Conservation (phyloP, 148 eudicot genomes). For the Fagopyrum esculentum region DNA sequence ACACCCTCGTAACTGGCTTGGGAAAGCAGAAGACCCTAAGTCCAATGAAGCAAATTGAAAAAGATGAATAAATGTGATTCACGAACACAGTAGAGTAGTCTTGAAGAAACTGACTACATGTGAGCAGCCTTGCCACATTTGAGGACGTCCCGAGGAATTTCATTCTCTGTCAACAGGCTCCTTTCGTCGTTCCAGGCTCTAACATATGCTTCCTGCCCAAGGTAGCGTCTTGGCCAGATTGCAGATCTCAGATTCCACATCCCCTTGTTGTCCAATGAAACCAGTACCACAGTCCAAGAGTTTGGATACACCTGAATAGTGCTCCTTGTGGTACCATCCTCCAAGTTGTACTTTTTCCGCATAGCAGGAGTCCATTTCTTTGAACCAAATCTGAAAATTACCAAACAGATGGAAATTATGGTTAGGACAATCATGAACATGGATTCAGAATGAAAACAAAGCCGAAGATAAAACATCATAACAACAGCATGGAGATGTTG, state of each 20-base stretch:
- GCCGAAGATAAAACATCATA: background rate
- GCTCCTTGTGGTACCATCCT: slow-evolving; percentile 27
- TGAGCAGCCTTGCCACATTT: slow-evolving; percentile 60
- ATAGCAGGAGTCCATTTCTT: slow-evolving; percentile 41
- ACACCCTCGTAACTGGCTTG: slow-evolving; percentile 10
- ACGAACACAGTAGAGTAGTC: background rate
- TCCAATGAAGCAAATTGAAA: background rate
- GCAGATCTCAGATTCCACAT: slow-evolving; percentile 80
- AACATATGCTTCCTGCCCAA: slow-evolving; percentile 65
- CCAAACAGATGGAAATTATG: background rate
- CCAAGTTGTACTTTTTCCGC: slow-evolving; percentile 25
- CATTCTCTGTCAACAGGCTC: slow-evolving; percentile 45
- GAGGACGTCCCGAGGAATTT: slow-evolving; percentile 55
- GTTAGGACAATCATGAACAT: too few relatives aligned
- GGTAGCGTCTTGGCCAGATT: slow-evolving; percentile 53
- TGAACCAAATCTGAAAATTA: slow-evolving; percentile 32
- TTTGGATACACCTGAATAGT: slow-evolving; percentile 44
- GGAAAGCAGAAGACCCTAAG: background rate
- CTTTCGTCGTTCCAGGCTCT: slow-evolving; percentile 56
- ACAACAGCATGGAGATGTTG: background rate
- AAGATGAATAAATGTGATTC: background rate
- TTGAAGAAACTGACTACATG: background rate
- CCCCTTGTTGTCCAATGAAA: slow-evolving; percentile 62
- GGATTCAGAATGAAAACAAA: too few relatives aligned
- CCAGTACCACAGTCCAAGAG: slow-evolving; percentile 52